Percentiles rank a stretch among this genome's conserved stretches.
These are phyloP conservation scores for carrot (Daucus carota) DNA, from an alignment of 129 eudicot species.

Conservation along the genomic window DNA sequence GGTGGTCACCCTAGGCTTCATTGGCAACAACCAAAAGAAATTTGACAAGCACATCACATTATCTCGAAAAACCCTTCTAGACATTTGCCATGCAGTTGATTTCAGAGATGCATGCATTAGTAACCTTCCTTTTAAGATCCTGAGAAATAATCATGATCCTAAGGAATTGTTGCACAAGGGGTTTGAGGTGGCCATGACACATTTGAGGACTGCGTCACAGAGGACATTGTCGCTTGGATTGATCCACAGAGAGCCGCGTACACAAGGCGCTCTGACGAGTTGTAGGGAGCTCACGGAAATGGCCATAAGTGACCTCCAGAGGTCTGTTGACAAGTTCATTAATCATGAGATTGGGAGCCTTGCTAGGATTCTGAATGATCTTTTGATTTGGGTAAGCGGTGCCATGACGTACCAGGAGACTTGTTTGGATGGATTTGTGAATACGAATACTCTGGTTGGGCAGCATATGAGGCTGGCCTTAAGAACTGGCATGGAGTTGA, in stretches of 20 bases:
- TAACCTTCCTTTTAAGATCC: conserved; percentile 25
- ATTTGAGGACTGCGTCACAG: conserved; percentile 21
- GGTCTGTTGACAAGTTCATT: conserved; percentile 30
- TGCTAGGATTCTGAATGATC: conserved; percentile 27
- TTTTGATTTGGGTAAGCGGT: conserved; percentile 76
- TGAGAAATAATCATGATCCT: conserved; percentile 29
- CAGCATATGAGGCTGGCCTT: conserved; percentile 34
- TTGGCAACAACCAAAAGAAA: conserved; percentile 2
- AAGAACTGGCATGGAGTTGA: conserved; percentile 37
- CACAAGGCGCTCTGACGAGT: conserved; percentile 29
- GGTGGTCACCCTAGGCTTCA: neutral
- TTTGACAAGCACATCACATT: conserved; percentile 20
- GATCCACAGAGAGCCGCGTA: conserved; percentile 31
- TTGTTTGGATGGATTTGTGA: conserved; percentile 67
- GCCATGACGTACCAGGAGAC: conserved; percentile 69
- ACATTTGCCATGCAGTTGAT: conserved; percentile 37
- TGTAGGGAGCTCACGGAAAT: conserved; percentile 54
- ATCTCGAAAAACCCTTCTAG: conserved; percentile 18
- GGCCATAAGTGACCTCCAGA: conserved; percentile 43
- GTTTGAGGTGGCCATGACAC: conserved; percentile 36
- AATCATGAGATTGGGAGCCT: conserved; percentile 23
- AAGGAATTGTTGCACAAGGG: conserved; percentile 34
- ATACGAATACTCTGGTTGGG: conserved; percentile 35
- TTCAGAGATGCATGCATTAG: conserved; percentile 39
- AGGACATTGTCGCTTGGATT: conserved; percentile 25